Base-by-base conservation (phyloP, 2,329 filamentous ascomycete species). In the Aspergillus niger region DNA sequence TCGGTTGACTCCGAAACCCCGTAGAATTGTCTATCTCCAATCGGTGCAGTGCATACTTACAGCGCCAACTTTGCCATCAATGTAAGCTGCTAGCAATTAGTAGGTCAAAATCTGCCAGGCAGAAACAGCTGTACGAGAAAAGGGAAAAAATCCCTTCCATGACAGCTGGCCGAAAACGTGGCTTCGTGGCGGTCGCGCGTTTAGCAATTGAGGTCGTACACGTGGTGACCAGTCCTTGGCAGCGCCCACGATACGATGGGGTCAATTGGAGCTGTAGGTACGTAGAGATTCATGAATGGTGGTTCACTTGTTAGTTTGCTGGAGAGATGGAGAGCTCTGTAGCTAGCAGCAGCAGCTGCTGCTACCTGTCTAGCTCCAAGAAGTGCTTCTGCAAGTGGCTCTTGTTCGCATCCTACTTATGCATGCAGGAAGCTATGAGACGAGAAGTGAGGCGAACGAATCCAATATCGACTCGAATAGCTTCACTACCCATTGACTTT, bases 161-260 rank as follows among this genome's bases (percentile, higher is more conserved):
- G 41, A 56, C 41, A 56, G 20, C 28, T 49, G 38, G 54, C 20
- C 30, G 43, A 57, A 32, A 57, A 57, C 54, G 54, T 57, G 54
- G 54, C 54, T 49, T 36, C 47, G 26, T 57, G 24, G 17, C 28
- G n/a, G 26, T 57, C 43, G 26, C 13, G 22, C 43, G 11, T 8
- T 28, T 44, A 20, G 43, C 28, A 15, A 44, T 50, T 32, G 53
- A 44, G 38, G 24, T 39, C 26, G 17, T 30, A 44, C 43, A 55
- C 53, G 53, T 55, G 53, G 53, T 30, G 15, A 55, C 43, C 39
- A 8, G 8, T 11, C 17, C 39, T 28, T 43, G 26, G 53, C 47
- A 20, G 26, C 17, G 47, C 24, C 15, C 24, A 10, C 24, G 13
- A 30, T 30, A 30, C 47, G 47, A 50, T 32, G 26, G 32, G 15